Evolutionary conservation across 225 moss, liverwort and hornwort genomes (phyloP), one percentile per base, ranked within the genome.

Genomic region (Lunularia cruciata): DNA sequence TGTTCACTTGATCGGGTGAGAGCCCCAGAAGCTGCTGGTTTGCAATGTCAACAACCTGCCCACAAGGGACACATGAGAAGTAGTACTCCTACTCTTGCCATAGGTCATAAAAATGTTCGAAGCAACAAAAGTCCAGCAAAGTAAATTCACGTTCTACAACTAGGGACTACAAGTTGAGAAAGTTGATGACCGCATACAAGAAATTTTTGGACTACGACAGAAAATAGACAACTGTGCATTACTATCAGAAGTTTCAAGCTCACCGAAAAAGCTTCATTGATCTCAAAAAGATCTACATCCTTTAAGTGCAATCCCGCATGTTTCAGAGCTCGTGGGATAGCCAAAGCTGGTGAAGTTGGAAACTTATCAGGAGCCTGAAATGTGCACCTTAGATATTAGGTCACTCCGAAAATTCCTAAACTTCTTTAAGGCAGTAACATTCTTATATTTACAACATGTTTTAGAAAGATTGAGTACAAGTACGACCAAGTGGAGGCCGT

Each of bases 211-310:
- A n/a, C n/a, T n/a, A n/a, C n/a, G n/a, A n/a, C n/a, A n/a, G n/a
- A n/a, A n/a, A n/a, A n/a, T n/a, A n/a, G n/a, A n/a, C n/a, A n/a
- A n/a, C n/a, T n/a, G n/a, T n/a, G n/a, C n/a, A n/a, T n/a, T n/a
- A n/a, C n/a, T n/a, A n/a, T n/a, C n/a, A n/a, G n/a, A n/a, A n/a
- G n/a, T n/a, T n/a, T n/a, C n/a, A n/a, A n/a, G n/a, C 16, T 79
- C 79, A 71, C 95, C 81, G 90, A 90, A 73, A 96, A 96, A 61
- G 95, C 95, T 78, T 96, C 95, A 77, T 96, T 96, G 68, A 96
- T 96, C 81, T 96, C 95, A 45, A 89, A 96, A 28, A 92, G 67
- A 72, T 90, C 84, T 39, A 92, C 78, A 32, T 85, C 74, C 49
- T 79, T 81, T 65, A 87, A 81, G 18, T 67, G 60, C 67, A 96